These are phyloP conservation scores for Yamadazyma nakazawae DNA, from an alignment of 805 yeast species.

Conservation along the genomic window DNA sequence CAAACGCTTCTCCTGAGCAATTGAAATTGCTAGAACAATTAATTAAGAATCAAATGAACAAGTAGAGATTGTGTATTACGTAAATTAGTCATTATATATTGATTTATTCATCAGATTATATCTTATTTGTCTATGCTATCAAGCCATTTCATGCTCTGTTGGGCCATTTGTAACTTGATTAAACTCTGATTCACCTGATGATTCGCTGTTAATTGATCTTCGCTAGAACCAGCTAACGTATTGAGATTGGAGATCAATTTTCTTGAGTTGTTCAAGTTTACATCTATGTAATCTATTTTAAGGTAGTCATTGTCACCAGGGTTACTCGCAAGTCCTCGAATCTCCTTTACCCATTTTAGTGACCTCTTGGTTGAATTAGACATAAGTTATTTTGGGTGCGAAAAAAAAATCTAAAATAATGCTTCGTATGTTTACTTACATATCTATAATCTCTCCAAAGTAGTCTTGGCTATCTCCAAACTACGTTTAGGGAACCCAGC, in stretches of 20 bases:
- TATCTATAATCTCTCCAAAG: constrained; percentile 11
- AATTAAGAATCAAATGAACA: constrained; percentile 19
- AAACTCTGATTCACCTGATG: constrained; percentile 7
- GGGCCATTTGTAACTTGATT: constrained; percentile 6
- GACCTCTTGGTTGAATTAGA: neutral
- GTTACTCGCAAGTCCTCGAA: constrained; percentile 14
- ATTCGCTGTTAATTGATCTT: neutral
- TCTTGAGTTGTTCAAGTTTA: constrained; percentile 32
- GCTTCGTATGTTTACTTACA: neutral
- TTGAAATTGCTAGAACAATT: constrained; percentile 26
- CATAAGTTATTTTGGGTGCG: constrained; percentile 1
- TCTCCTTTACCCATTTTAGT: constrained; percentile 13
- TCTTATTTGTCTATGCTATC: neutral
- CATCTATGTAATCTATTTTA: constrained; percentile 32
- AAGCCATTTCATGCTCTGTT: constrained; percentile 9
- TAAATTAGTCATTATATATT: neutral
- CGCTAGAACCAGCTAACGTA: constrained; percentile 2
- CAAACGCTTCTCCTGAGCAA: constrained; percentile 19
- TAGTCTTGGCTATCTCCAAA: constrained; percentile 46
- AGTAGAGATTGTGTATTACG: constrained; percentile 8
- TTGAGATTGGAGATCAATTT: constrained; percentile 22
- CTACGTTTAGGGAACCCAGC: constrained; percentile 76
- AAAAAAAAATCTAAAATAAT: neutral
- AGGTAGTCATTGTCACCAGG: constrained; percentile 24
- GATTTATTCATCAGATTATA: neutral